These are phyloP conservation scores for Microbotryomycetes sp. DNA, from an alignment of 1,284 basidiomycete species.

Conservation along the genomic window DNA sequence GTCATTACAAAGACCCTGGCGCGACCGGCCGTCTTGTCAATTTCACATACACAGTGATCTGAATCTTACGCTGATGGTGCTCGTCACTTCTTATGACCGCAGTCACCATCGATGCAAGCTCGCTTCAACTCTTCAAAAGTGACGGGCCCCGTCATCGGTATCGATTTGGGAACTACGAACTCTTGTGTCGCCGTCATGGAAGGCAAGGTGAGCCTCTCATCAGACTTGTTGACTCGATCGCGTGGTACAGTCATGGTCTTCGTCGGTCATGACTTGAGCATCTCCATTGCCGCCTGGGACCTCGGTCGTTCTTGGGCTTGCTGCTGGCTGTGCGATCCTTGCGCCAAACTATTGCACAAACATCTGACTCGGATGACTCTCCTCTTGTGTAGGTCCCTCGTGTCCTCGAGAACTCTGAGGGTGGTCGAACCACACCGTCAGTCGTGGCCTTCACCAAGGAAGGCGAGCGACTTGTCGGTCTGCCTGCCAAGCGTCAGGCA, in stretches of 20 bases:
- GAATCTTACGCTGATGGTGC: no score
- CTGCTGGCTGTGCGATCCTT: neutral
- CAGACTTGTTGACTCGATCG: neutral
- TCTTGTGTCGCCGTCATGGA: constrained; percentile 54
- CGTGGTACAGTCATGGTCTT: neutral
- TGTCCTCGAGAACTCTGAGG: constrained; percentile 96
- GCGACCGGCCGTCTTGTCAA: neutral
- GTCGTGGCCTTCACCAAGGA: constrained; percentile 95
- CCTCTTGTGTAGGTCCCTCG: constrained; percentile 58
- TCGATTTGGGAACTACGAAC: constrained; percentile 57
- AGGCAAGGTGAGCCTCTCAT: constrained; percentile 21
- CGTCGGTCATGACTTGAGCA: neutral
- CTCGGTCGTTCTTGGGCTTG: neutral
- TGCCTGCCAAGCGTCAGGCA: constrained; percentile 94
- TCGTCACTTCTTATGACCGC: neutral
- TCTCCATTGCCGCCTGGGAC: neutral
- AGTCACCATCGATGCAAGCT: constrained; percentile 30
- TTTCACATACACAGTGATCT: no score
- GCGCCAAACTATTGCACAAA: neutral
- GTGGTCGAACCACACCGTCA: constrained; percentile 94
- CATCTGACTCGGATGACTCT: neutral
- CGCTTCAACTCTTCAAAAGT: constrained; percentile 49
- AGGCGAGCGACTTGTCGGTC: constrained; percentile 60
- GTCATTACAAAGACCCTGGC: constrained; percentile 1
- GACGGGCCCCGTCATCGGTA: constrained; percentile 49